Conservation (phyloP, 169 alveolate genomes). For the Plasmodium gonderi region DNA sequence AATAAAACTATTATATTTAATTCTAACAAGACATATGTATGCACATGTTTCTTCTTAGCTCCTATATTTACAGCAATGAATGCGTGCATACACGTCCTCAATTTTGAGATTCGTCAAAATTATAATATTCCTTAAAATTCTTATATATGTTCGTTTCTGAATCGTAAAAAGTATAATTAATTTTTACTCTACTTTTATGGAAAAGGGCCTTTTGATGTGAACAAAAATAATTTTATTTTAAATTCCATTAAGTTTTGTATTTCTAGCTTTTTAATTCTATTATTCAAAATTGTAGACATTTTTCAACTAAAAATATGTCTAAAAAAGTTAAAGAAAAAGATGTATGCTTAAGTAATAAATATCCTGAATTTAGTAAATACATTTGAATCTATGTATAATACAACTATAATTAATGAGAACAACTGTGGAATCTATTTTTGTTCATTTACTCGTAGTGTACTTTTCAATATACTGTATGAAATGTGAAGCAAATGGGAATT, state of each 20-base stretch:
- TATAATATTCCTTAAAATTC: background rate
- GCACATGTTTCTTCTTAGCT: background rate
- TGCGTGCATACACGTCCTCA: background rate
- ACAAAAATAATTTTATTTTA: background rate
- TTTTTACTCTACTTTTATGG: background rate
- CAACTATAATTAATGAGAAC: slow-evolving; percentile 43
- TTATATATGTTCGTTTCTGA: background rate
- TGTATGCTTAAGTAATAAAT: slow-evolving; percentile 4
- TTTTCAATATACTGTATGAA: slow-evolving; percentile 23
- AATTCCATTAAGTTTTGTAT: background rate
- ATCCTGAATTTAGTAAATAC: background rate
- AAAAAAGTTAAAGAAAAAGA: background rate
- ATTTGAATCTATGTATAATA: background rate
- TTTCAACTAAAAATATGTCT: background rate
- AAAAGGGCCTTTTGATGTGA: background rate
- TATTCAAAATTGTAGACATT: slow-evolving; percentile 3
- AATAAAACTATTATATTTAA: background rate
- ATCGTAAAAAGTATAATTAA: background rate
- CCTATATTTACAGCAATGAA: background rate
- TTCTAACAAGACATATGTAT: slow-evolving; percentile 2
- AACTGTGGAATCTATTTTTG: background rate
- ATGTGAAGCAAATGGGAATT: slow-evolving; percentile 30
- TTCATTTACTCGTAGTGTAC: slow-evolving; percentile 20
- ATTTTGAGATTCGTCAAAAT: background rate
- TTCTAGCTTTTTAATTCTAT: background rate